Evolutionary conservation across 495 filamentous ascomycete species (phyloP), one percentile per base, ranked within the genome.

Genomic region (Hypomontagnella monticulosa): DNA sequence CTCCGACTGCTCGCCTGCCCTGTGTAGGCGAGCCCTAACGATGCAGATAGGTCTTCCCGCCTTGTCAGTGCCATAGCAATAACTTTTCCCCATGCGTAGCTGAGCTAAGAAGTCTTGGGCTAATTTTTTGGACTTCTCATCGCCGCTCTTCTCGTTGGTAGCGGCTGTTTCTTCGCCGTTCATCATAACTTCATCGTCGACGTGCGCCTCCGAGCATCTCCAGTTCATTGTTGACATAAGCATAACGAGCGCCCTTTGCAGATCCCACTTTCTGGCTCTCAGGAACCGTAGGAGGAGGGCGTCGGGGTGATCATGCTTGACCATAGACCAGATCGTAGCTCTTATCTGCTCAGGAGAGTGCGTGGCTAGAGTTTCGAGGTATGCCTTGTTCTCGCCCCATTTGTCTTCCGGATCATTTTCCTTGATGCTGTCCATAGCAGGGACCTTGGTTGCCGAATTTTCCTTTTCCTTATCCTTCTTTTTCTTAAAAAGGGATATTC

Each of bases 241-340:
- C 95, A 99, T 99, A 60, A 97, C 84, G 11, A 99, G 81, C 14
- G 95, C 94, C 68, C 91, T 92, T 44, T 97, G 90, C 27, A 96
- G 86, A 72, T 99, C 91, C 95, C 95, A 99, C 77, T 98, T 99
- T 34, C 95, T 85, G 7, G 95, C 95, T 38, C 95, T 85, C 56
- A 99, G 80, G 77, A 97, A 99, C 23, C 95, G 88, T 52, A 99
- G 80, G 10, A 97, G 81, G 20, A 99, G 81, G 6, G 85, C 88
- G 74, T 99, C 95, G 1, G 95, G 95, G 74, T 97, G 84, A 73
- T 99, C 96, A 66, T 93, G 90, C 80, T 98, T 98, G 33, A 94
- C 87, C 95, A 99, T 97, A 58, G 81, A 85, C 95, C 95, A 99
- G 76, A 97, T 92, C 2, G 92, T 88, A 1, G 83, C 80, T 23